Evolutionary conservation across 805 yeast species (phyloP).

Genomic region (Torulaspora gathmanii): DNA sequence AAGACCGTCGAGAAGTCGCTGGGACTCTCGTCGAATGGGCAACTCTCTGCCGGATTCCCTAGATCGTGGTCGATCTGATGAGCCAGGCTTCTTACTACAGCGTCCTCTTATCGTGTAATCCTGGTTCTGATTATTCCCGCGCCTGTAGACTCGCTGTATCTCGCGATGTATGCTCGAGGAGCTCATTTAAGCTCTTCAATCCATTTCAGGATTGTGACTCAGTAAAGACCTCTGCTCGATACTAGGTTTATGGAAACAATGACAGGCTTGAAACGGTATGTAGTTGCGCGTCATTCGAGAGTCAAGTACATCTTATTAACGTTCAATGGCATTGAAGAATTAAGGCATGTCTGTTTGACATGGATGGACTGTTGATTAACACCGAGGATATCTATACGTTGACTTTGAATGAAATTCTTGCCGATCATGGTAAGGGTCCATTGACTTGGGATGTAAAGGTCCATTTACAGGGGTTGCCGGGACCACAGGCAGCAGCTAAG

Average conservation of each 20-base stretch:
- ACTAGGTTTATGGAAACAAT: background rate
- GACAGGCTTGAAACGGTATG: constrained; percentile 3
- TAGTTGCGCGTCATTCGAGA: background rate
- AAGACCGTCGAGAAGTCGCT: no score
- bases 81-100: no score
- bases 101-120: no score
- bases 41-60: no score
- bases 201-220: background rate
- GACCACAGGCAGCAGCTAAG: constrained; percentile 60
- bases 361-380: constrained; percentile 93
- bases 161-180: no score
- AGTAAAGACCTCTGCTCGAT: no score
- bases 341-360: constrained; percentile 49
- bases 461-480: constrained; percentile 87
- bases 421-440: constrained; percentile 68
- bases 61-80: no score
- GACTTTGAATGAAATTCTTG: constrained; percentile 62
- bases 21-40: no score
- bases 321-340: constrained; percentile 9
- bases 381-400: constrained; percentile 90
- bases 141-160: no score
- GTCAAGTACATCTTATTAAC: background rate
- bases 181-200: background rate
- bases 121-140: no score
- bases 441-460: constrained; percentile 88